These are phyloP conservation scores for Calonectria naviculata DNA, from an alignment of 2,329 filamentous ascomycete species.

Conservation along the genomic window DNA sequence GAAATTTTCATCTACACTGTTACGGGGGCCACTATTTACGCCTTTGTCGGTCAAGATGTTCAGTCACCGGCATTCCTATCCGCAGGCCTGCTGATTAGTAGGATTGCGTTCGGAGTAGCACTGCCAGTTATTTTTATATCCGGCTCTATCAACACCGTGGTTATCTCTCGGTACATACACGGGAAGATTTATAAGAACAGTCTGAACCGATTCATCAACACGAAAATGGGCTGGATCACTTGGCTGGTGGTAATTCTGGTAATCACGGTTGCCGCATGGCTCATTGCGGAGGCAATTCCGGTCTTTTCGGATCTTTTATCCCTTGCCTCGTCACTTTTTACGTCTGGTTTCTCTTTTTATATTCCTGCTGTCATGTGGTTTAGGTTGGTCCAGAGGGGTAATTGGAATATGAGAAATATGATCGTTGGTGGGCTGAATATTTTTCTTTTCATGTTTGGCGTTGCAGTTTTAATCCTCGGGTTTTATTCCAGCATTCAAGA, in stretches of 20 bases:
- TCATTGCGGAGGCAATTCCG: constrained; percentile 77
- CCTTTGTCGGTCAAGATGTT: constrained; percentile 69
- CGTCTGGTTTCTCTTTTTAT: constrained; percentile 53
- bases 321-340: constrained; percentile 57
- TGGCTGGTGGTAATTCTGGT: constrained; percentile 68
- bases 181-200: constrained; percentile 47
- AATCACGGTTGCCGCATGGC: constrained; percentile 72
- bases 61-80: constrained; percentile 72
- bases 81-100: constrained; percentile 63
- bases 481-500: constrained; percentile 11
- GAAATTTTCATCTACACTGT: constrained; percentile 71
- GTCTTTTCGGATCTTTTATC: constrained; percentile 35
- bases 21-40: constrained; percentile 72
- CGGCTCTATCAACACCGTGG: constrained; percentile 64
- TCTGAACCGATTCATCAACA: constrained; percentile 51
- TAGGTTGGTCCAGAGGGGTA: constrained; percentile 43
- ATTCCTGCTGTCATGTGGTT: constrained; percentile 52
- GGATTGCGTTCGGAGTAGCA: constrained; percentile 72
- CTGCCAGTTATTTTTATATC: constrained; percentile 46
- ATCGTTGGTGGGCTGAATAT: neutral
- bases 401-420: constrained; percentile 5
- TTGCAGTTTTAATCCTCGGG: constrained; percentile 8
- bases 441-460: constrained; percentile 7
- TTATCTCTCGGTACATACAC: constrained; percentile 50
- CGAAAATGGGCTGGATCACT: constrained; percentile 50